These are phyloP conservation scores for Byssothecium circinans DNA, from an alignment of 2,329 filamentous ascomycete species.

Conservation along the genomic window DNA sequence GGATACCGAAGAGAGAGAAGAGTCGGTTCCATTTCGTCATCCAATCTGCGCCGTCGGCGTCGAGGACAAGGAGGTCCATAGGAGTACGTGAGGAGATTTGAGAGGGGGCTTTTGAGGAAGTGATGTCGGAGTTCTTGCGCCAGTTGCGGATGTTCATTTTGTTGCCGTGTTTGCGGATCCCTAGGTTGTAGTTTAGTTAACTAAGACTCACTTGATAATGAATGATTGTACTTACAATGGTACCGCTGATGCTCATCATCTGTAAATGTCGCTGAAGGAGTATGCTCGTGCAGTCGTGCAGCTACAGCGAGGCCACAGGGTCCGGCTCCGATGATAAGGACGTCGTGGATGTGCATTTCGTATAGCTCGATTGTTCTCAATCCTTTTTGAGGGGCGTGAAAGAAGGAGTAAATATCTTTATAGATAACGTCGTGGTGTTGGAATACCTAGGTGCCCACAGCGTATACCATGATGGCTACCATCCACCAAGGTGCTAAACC, in stretches of 20 bases:
- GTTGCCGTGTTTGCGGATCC: constrained; percentile 64
- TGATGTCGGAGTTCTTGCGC: constrained; percentile 44
- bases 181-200: neutral
- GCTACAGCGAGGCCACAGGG: constrained; percentile 75
- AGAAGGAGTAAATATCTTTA: neutral
- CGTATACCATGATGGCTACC: neutral
- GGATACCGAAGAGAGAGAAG: constrained; percentile 70
- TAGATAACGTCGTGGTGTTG: neutral
- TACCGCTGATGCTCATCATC: constrained; percentile 82
- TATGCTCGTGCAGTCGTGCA: constrained; percentile 69
- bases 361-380: neutral
- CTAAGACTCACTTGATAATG: neutral
- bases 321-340: constrained; percentile 72
- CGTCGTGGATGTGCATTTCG: constrained; percentile 54
- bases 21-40: constrained; percentile 70
- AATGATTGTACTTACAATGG: constrained; percentile 53
- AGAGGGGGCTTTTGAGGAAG: constrained; percentile 21
- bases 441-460: neutral
- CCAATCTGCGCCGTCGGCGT: constrained; percentile 66
- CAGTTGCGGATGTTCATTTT: constrained; percentile 61
- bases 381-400: neutral
- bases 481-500: neutral
- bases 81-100: constrained; percentile 16
- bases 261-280: constrained; percentile 77
- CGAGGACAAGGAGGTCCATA: constrained; percentile 60